Percentiles rank a stretch among this genome's conserved stretches.
phyloP scores from a whole-genome alignment of 441 rosid genomes.

The Mallotus japonicus region DNA sequence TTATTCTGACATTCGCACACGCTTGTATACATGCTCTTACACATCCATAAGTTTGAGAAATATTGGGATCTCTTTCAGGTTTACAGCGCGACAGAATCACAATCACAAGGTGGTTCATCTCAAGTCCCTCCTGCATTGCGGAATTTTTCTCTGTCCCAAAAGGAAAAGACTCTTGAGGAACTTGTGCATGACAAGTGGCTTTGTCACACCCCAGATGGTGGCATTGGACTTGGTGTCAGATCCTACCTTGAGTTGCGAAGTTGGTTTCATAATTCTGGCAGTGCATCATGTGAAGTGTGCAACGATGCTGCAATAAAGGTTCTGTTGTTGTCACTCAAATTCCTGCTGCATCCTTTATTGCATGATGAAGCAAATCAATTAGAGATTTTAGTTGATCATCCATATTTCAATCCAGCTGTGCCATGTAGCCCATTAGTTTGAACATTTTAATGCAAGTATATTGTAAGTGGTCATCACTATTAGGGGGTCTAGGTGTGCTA shows the following conservation, averaged over 20 bases:
- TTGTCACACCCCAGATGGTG: conserved; percentile 48
- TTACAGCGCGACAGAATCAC: conserved; percentile 37
- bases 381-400: conserved; percentile 5
- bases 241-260: conserved; percentile 81
- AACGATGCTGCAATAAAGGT: conserved; percentile 91
- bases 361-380: background rate
- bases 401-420: background rate
- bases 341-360: conserved; percentile 5
- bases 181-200: conserved; percentile 79
- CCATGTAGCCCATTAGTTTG: background rate
- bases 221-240: conserved; percentile 72
- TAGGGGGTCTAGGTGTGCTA: background rate
- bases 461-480: too few species aligned
- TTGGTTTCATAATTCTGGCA: conserved; percentile 66
- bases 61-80: conserved; percentile 38
- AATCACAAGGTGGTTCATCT: conserved; percentile 34
- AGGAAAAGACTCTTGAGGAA: conserved; percentile 71
- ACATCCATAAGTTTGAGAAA: conserved; percentile 7
- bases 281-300: conserved; percentile 84
- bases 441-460: background rate
- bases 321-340: conserved; percentile 10
- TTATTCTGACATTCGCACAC: background rate
- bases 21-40: background rate
- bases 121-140: conserved; percentile 66
- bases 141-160: conserved; percentile 79